Evolutionary conservation across 116 monocot genomes (phyloP).

Genomic region (Cymodocea nodosa): DNA sequence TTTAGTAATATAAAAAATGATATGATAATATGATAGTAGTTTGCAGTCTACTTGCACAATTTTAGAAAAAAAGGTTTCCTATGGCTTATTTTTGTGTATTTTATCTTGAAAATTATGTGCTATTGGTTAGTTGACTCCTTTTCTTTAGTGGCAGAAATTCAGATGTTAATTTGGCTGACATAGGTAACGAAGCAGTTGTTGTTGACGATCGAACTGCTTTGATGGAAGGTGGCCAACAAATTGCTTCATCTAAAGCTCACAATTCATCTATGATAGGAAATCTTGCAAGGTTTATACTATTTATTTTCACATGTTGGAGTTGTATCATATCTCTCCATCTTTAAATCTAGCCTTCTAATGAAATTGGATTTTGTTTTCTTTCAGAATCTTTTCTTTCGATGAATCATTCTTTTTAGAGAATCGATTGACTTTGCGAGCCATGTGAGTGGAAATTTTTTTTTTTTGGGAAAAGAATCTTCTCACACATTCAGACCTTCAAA

Average conservation of each 20-base stretch:
- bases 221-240: constrained; percentile 41
- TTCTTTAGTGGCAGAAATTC: constrained; percentile 41
- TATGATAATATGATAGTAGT: not conserved
- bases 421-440: constrained; percentile 44
- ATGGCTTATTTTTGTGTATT: not conserved
- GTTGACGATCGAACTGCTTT: constrained; percentile 33
- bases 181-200: constrained; percentile 14
- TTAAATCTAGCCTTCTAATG: not conserved
- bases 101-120: constrained; percentile 43
- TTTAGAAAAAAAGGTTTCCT: not conserved
- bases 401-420: constrained; percentile 56
- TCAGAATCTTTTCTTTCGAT: constrained; percentile 64
- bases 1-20: not conserved
- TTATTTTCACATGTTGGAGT: not conserved
- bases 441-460: constrained; percentile 36
- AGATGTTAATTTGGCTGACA: constrained; percentile 39
- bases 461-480: not conserved
- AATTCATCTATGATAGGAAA: constrained; percentile 18
- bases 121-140: not conserved
- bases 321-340: not conserved
- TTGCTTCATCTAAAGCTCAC: constrained; percentile 24
- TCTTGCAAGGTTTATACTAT: constrained; percentile 26
- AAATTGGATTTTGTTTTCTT: not conserved
- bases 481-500: not conserved
- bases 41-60: not conserved